These are phyloP conservation scores for Vitis rotundifolia DNA, from an alignment of 164 flowering plant genomes.

Conservation along the genomic window DNA sequence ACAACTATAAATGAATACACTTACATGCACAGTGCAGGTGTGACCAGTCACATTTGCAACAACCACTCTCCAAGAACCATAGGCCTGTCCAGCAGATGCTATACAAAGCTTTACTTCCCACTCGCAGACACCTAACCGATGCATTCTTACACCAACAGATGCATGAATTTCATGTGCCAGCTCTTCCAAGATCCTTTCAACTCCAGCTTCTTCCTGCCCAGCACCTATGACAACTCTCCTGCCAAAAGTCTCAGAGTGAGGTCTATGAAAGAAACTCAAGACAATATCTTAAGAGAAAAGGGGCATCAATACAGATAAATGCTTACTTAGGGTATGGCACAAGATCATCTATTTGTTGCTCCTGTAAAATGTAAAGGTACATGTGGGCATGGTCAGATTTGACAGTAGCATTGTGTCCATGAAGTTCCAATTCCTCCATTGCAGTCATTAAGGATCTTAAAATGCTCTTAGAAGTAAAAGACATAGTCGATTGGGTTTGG, in stretches of 20 bases:
- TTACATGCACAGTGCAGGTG: slow-evolving; percentile 92
- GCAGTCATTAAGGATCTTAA: slow-evolving; percentile 87
- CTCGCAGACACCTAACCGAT: slow-evolving; percentile 81
- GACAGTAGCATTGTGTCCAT: slow-evolving; percentile 68
- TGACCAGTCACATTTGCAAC: slow-evolving; percentile 95
- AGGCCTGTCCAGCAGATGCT: slow-evolving; percentile 65
- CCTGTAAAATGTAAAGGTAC: slow-evolving; percentile 85
- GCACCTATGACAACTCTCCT: slow-evolving; percentile 63
- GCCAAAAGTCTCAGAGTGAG: slow-evolving; percentile 12
- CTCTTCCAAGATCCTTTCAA: slow-evolving; percentile 64
- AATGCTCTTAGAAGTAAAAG: slow-evolving; percentile 83
- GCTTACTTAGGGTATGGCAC: slow-evolving; percentile 74
- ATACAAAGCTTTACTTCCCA: slow-evolving; percentile 99
- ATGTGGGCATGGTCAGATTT: slow-evolving; percentile 91
- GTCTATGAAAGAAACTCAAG: background rate
- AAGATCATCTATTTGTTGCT: slow-evolving; percentile 83
- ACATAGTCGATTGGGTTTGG: slow-evolving; percentile 37
- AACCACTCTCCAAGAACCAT: slow-evolving; percentile 92
- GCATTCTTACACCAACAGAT: slow-evolving; percentile 87
- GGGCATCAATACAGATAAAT: slow-evolving; percentile 4
- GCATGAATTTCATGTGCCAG: slow-evolving; percentile 75
- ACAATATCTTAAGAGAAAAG: slow-evolving; percentile 5
- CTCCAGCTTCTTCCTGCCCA: slow-evolving; percentile 61
- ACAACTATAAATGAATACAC: slow-evolving; percentile 19
- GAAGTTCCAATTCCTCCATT: slow-evolving; percentile 94